A percentile compares a stretch with the other conserved stretches of the same genome.
Evolutionary conservation across 805 yeast species (phyloP).

Genomic region (Cyberlindnera samutprakarnensis): DNA sequence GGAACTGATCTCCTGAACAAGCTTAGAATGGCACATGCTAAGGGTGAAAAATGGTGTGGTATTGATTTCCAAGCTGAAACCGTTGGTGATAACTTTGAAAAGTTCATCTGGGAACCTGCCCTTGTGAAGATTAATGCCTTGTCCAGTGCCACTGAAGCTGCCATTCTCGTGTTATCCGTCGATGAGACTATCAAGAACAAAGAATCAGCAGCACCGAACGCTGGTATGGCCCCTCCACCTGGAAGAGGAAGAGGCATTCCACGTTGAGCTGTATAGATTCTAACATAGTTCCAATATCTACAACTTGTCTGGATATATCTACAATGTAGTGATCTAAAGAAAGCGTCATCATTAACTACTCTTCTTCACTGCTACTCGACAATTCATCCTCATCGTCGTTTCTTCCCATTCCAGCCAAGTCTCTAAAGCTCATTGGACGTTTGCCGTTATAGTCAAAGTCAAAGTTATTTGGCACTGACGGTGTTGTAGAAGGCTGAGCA

Average conservation of each 20-base stretch:
- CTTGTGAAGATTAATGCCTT: constrained; percentile 91
- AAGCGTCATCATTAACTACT: too few relatives aligned
- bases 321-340: too few relatives aligned
- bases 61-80: constrained; percentile 81
- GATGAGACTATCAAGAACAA: constrained; percentile 87
- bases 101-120: constrained; percentile 97
- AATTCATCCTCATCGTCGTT: constrained; percentile 21
- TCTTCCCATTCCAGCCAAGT: constrained; percentile 14
- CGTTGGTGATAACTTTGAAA: constrained; percentile 76
- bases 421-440: constrained; percentile 19
- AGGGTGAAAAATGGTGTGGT: constrained; percentile 89
- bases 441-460: constrained; percentile 1
- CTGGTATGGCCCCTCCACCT: constrained; percentile 40
- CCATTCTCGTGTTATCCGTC: constrained; percentile 84
- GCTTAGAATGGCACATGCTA: constrained; percentile 88
- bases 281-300: too few relatives aligned
- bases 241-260: constrained; percentile 75
- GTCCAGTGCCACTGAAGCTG: constrained; percentile 95
- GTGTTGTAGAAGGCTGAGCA: background rate
- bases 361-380: constrained; percentile 22
- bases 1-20: constrained; percentile 91
- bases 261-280: too few relatives aligned
- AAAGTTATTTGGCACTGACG: constrained; percentile 1
- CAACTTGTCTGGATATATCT: too few relatives aligned
- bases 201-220: constrained; percentile 48